Base-by-base conservation (phyloP, 2,329 filamentous ascomycete species). In the Leptosphaerulina australis region DNA sequence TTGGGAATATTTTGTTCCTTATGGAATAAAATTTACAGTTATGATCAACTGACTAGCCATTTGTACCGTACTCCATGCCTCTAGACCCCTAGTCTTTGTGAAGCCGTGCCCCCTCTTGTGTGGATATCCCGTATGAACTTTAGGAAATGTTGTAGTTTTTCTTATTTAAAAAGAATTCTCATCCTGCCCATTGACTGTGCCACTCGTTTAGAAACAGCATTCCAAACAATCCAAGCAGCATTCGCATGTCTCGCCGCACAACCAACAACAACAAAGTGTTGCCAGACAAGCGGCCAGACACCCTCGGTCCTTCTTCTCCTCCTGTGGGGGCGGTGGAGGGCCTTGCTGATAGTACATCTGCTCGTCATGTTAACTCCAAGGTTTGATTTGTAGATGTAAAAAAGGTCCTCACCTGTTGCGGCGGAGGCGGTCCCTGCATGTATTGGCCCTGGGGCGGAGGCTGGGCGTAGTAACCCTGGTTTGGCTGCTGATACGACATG, bases 221-320 rank as follows among this genome's bases (percentile, higher is more conserved):
- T 66, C 61, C 17, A 65, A 47, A 34, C 65, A 69, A 43, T 69
- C 67, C 2, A 69, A 31, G 46, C 67, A 71, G 55, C 69, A 72
- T 36, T 71, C 68, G 61, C 69, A 72, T 14, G 66, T 59, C 56
- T 72, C 69, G 5, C 64, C 68, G 41, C 69, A 71, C 20, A 71
- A 51, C 63, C 64, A 71, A 52, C 69, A 71, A 55, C 69, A 71
- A 57, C 69, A 71, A 35, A 71, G 50, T n/a, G 67, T 66, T 8
- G 69, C 69, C 33, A 72, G 36, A 62, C 69, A 72, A 38, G 64
- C 63, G 22, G 58, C 55, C 53, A 72, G 45, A 44, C 68, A 71
- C 10, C 68, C 68, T 5, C 67, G 48, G 25, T 70, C 66, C 41
- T 71, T 70, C 59, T 70, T 66, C 17, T 60, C 44, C 14, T 65